Evolutionary conservation across 2,329 filamentous ascomycete genomes (phyloP).

Genomic region (Aspergillus eucalypticola): DNA sequence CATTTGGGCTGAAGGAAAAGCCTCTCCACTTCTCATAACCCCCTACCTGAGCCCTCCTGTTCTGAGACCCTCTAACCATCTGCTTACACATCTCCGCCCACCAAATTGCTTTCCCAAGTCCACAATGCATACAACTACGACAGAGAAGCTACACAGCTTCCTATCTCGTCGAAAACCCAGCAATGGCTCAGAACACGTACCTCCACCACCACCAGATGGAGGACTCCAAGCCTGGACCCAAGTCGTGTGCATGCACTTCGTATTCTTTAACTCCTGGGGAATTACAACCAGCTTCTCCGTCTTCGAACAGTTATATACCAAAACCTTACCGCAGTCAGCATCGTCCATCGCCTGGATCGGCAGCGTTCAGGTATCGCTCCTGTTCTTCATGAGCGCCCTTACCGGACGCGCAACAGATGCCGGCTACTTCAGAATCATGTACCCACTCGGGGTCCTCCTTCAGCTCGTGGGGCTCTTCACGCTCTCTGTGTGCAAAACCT

Average conservation of each 20-base stretch:
- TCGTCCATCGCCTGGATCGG: conserved; percentile 23
- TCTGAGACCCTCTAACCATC: too few species aligned
- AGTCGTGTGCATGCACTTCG: background rate
- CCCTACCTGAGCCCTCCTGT: too few species aligned
- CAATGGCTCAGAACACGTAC: background rate
- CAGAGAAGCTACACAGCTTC: background rate
- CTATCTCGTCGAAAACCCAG: too few species aligned
- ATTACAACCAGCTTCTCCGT: background rate
- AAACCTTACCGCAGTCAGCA: background rate
- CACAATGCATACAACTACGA: background rate
- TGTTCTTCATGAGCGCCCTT: conserved; percentile 46
- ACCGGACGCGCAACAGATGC: conserved; percentile 44
- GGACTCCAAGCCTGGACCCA: background rate
- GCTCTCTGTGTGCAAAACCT: conserved; percentile 43
- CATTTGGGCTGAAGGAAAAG: too few species aligned
- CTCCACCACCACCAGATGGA: background rate
- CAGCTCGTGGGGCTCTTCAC: conserved; percentile 47
- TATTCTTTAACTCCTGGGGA: background rate
- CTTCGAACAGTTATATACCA: background rate
- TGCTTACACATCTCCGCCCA: too few species aligned
- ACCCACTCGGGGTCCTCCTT: conserved; percentile 29
- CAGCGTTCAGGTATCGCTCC: conserved; percentile 43
- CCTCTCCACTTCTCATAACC: too few species aligned
- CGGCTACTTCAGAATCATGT: conserved; percentile 39
- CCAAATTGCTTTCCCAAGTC: too few species aligned